Evolutionary conservation across 2,329 filamentous ascomycete genomes (phyloP).

Genomic region (Myriosclerotinia duriaeana): DNA sequence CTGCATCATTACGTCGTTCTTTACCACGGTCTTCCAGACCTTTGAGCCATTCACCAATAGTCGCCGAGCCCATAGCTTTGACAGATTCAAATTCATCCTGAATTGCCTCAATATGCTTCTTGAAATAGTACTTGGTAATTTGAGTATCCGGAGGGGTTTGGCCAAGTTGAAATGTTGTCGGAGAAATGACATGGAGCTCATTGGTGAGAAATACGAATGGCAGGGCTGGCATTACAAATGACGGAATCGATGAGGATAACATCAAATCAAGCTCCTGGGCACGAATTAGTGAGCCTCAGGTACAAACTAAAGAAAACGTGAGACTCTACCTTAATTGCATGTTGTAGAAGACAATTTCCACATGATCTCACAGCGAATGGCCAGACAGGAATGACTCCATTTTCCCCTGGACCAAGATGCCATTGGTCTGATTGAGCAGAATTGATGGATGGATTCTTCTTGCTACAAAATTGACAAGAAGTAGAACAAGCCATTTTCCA

Average conservation of each 20-base stretch:
- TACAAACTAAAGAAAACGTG: slow-evolving; percentile 24
- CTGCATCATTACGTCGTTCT: slow-evolving; percentile 58
- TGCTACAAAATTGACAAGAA: slow-evolving; percentile 68
- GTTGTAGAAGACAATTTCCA: slow-evolving; percentile 60
- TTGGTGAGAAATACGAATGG: slow-evolving; percentile 65
- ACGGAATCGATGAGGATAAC: slow-evolving; percentile 59
- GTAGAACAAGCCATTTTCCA: slow-evolving; percentile 66
- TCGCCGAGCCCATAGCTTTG: slow-evolving; percentile 63
- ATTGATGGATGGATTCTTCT: slow-evolving; percentile 37
- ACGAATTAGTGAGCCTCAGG: slow-evolving; percentile 33
- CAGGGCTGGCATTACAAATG: slow-evolving; percentile 64
- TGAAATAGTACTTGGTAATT: slow-evolving; percentile 66
- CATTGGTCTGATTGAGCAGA: slow-evolving; percentile 46
- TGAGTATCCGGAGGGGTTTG: slow-evolving; percentile 50
- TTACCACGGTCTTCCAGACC: slow-evolving; percentile 66
- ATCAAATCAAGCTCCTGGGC: slow-evolving; percentile 68
- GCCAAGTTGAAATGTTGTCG: slow-evolving; percentile 53
- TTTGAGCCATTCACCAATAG: slow-evolving; percentile 76
- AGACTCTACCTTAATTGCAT: slow-evolving; percentile 62
- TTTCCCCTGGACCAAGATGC: slow-evolving; percentile 60
- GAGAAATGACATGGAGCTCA: slow-evolving; percentile 59
- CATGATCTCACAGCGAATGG: slow-evolving; percentile 68
- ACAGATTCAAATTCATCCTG: slow-evolving; percentile 62
- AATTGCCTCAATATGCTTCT: slow-evolving; percentile 61
- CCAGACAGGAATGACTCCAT: slow-evolving; percentile 66